Percentiles rank a stretch among this genome's conserved stretches.
phyloP scores from a whole-genome alignment of 345 rosid genomes.

The Toxicodendron radicans region DNA sequence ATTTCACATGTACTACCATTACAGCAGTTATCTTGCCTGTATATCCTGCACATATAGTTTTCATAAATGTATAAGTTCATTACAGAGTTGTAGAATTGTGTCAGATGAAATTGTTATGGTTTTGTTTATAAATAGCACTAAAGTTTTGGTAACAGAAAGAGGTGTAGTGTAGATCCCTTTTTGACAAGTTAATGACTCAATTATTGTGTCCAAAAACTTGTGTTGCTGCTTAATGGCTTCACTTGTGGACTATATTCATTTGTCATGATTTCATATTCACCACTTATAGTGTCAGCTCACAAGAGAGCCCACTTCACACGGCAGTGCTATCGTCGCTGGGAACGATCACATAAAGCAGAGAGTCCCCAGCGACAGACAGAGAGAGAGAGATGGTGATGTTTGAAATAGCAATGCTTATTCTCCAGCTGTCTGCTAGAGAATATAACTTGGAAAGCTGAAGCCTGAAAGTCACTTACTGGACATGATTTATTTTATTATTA shows the following conservation, averaged over 20 bases:
- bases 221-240: background rate
- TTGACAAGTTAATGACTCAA: background rate
- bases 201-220: background rate
- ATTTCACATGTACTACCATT: background rate
- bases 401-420: no score
- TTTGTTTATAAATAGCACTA: background rate
- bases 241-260: background rate
- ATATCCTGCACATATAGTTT: background rate
- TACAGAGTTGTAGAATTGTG: background rate
- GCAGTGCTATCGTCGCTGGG: background rate
- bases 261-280: background rate
- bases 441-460: no score
- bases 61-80: background rate
- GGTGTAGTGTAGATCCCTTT: background rate
- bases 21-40: background rate
- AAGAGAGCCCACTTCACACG: background rate
- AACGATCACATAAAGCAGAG: no score
- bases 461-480: no score
- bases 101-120: background rate
- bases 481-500: no score
- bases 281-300: background rate
- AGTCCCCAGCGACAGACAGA: no score
- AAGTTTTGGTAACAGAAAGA: background rate
- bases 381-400: no score
- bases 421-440: no score